phyloP scores from a whole-genome alignment of 768 basidiomycete genomes.

The Russula lepida region DNA sequence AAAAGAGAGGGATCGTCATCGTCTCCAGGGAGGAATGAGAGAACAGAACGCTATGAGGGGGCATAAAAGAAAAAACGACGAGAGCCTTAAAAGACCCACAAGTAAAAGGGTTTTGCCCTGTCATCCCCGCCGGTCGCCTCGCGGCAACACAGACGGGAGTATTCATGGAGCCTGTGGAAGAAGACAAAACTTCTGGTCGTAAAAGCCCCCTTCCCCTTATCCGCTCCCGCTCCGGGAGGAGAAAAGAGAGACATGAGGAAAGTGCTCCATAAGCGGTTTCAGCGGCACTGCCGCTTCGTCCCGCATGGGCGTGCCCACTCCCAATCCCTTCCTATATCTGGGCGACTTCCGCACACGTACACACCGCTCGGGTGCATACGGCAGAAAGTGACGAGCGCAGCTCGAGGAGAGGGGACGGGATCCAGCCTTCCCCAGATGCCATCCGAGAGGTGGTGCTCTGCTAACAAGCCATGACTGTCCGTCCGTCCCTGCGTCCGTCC shows the following conservation, averaged over 20 bases:
- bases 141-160: slow-evolving; percentile 3
- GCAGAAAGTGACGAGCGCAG: slow-evolving; percentile 7
- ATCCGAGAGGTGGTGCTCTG: neutral
- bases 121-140: neutral
- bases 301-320: neutral
- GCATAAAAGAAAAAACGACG: neutral
- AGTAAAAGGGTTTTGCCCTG: neutral
- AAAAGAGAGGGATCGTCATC: neutral
- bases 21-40: neutral
- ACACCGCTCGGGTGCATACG: slow-evolving; percentile 8
- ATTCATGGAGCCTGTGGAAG: neutral
- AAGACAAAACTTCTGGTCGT: neutral
- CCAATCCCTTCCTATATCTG: neutral
- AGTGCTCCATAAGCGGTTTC: neutral
- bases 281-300: slow-evolving; percentile 8
- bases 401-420: slow-evolving; percentile 4
- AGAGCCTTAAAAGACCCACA: neutral
- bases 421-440: slow-evolving; percentile 6
- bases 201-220: neutral
- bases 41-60: neutral
- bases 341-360: neutral
- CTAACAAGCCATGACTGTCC: neutral
- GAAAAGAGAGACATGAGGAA: neutral
- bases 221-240: neutral
- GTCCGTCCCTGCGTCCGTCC: slow-evolving; percentile 1